These are phyloP conservation scores for Pestalotiopsis sp. DNA, from an alignment of 2,329 filamentous ascomycete species.

Conservation along the genomic window DNA sequence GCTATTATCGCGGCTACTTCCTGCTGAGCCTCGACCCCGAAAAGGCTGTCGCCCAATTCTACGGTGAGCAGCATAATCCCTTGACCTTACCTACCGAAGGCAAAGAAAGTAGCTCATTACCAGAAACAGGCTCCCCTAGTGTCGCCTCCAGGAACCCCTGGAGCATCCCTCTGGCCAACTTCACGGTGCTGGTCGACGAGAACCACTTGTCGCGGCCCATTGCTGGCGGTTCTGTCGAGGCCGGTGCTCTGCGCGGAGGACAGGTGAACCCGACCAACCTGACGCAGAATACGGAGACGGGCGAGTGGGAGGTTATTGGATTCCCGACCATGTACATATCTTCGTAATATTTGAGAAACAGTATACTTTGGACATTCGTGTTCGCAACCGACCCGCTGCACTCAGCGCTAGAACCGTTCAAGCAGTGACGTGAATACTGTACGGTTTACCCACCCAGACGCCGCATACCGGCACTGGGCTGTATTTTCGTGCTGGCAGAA, in stretches of 20 bases:
- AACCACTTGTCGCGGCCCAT: conserved; percentile 10
- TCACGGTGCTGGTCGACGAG: background rate
- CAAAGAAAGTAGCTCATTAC: background rate
- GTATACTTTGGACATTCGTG: background rate
- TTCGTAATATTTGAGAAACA: background rate
- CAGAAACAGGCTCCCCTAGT: conserved; percentile 1
- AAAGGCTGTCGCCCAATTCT: conserved; percentile 1
- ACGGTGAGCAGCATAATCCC: background rate
- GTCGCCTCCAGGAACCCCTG: conserved; percentile 5
- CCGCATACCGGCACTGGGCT: too few relatives aligned
- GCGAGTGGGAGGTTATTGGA: conserved; percentile 28
- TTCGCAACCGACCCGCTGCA: too few relatives aligned
- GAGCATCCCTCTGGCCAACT: conserved; percentile 8
- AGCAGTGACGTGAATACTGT: too few relatives aligned
- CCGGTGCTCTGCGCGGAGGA: conserved; percentile 45
- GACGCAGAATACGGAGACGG: conserved; percentile 40
- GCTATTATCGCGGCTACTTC: conserved; percentile 7
- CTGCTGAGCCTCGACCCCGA: background rate
- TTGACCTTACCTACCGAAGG: background rate
- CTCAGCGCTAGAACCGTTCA: too few relatives aligned
- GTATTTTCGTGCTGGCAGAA: too few relatives aligned
- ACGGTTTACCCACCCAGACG: too few relatives aligned
- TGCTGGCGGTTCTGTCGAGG: conserved; percentile 5
- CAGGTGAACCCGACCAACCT: conserved; percentile 49
- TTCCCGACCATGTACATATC: conserved; percentile 31